Conservation (phyloP, 2,329 filamentous ascomycete genomes). For the Pezicula rhizophila region DNA sequence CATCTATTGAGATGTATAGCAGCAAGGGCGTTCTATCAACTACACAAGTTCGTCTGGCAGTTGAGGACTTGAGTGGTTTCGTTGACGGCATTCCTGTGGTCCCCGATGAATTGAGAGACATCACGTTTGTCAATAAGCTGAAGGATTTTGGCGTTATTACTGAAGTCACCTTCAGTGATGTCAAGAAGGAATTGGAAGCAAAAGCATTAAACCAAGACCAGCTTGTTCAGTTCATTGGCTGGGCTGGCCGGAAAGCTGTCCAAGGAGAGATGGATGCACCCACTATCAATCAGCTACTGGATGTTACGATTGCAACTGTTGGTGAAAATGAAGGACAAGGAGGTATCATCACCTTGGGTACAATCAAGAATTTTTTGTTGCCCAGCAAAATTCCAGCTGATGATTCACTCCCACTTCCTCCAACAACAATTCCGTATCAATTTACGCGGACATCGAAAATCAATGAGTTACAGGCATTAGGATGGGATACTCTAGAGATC, state of each 20-base stretch:
- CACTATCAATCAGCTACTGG: conserved; percentile 65
- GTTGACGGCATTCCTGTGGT: conserved; percentile 84
- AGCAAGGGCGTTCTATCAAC: conserved; percentile 83
- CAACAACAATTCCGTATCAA: conserved; percentile 76
- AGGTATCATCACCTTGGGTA: conserved; percentile 69
- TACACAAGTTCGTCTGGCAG: conserved; percentile 70
- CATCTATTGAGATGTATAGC: conserved; percentile 81
- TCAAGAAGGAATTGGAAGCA: conserved; percentile 74
- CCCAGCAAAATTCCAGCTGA: conserved; percentile 74
- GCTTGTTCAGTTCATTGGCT: conserved; percentile 75
- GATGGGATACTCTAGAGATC: conserved; percentile 80
- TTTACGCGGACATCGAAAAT: conserved; percentile 66
- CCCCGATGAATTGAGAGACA: conserved; percentile 66
- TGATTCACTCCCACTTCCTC: conserved; percentile 75
- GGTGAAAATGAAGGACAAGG: conserved; percentile 53
- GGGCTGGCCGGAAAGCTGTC: conserved; percentile 69
- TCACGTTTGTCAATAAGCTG: conserved; percentile 73
- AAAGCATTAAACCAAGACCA: conserved; percentile 77
- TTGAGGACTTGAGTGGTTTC: conserved; percentile 63
- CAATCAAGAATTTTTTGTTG: conserved; percentile 69
- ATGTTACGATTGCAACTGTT: conserved; percentile 71
- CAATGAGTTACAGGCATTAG: conserved; percentile 69
- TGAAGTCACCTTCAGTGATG: conserved; percentile 80
- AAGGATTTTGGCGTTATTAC: conserved; percentile 82
- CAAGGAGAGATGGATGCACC: conserved; percentile 65